These are phyloP conservation scores for Rhizopogon vinicolor DNA, from an alignment of 768 basidiomycete genomes.

Conservation along the genomic window DNA sequence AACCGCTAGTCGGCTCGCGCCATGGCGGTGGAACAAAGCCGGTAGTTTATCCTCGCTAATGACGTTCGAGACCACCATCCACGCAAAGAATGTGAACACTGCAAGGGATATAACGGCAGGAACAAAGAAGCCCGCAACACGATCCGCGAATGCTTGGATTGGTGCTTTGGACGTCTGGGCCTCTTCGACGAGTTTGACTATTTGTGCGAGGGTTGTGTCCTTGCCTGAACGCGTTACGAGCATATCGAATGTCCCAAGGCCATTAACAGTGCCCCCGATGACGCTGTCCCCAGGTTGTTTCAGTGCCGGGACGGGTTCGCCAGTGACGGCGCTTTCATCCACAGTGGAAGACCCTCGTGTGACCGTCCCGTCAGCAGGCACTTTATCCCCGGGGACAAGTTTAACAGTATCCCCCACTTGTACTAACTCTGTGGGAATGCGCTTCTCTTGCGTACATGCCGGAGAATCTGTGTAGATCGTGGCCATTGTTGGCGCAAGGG, in stretches of 20 bases:
- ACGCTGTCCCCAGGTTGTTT: slow-evolving; percentile 83
- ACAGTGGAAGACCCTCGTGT: slow-evolving; percentile 80
- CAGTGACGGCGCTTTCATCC: slow-evolving; percentile 96
- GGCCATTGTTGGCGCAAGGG: slow-evolving; percentile 91
- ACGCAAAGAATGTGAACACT: slow-evolving; percentile 71
- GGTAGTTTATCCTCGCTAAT: slow-evolving; percentile 61
- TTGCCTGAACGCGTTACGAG: slow-evolving; percentile 91
- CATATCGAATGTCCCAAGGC: slow-evolving; percentile 97
- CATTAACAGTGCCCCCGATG: slow-evolving; percentile 97
- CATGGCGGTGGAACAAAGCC: slow-evolving; percentile 78
- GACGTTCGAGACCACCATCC: slow-evolving; percentile 72
- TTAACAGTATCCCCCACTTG: slow-evolving; percentile 93
- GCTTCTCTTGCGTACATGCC: slow-evolving; percentile 78
- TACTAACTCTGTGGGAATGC: slow-evolving; percentile 89
- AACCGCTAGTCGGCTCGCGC: slow-evolving; percentile 80
- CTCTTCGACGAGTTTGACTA: slow-evolving; percentile 94
- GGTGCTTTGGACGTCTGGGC: slow-evolving; percentile 98
- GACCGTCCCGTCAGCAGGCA: slow-evolving; percentile 94
- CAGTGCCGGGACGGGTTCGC: slow-evolving; percentile 84
- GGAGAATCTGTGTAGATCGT: slow-evolving; percentile 90
- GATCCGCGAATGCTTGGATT: slow-evolving; percentile 95
- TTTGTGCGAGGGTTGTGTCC: slow-evolving; percentile 94
- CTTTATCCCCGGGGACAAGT: slow-evolving; percentile 92
- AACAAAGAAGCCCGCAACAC: slow-evolving; percentile 92
- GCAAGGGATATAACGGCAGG: slow-evolving; percentile 86